Evolutionary conservation across 805 yeast species (phyloP), one percentile per base, ranked within the genome.

Genomic region (Torulaspora franciscae): DNA sequence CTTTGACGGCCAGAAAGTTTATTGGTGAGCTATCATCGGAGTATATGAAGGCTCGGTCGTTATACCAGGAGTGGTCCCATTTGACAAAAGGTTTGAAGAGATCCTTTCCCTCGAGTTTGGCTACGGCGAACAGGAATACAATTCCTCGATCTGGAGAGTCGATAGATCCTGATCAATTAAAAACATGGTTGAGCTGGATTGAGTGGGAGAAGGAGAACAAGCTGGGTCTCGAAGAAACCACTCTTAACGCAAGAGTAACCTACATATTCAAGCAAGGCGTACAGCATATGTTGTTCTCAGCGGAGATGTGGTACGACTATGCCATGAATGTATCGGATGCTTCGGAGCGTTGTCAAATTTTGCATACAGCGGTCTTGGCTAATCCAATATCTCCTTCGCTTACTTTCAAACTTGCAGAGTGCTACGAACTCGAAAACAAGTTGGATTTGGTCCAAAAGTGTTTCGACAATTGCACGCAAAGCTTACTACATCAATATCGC

Each of bases 11-110:
- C 3, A 79, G 95, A 57, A 87, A 86, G 63, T 80, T 83, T 59
- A 81, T 90, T 42, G 81, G 85, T 35, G 97, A 90, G 55, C 74
- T 80, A 48, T 84, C 95, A 9, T 80, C 85, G 3, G 83, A 80
- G 10, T 93, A 89, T 61, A 86, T 91, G 96, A 80, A 76, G 52
- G 90, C 96, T 1, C 74, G 96, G 50, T 76, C 93, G 0, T 73
- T 85, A 67, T 78, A 79, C 49, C 80, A 77, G 33, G 95, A 86
- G 58, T 78, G 88, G 75, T 70, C 73, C 9, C 76, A 77, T 49
- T 51, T 83, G 3, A 77, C 87, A 0, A 66, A 68, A 29, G 76
- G 74, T 15, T 57, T 85, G 7, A 69, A 69, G 43, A 65, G 80
- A 47, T 67, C 67, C 19, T 40, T 53, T 3, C 64, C 65, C 11